phyloP scores from a whole-genome alignment of 768 basidiomycete species.

The Boletus sensibilis region DNA sequence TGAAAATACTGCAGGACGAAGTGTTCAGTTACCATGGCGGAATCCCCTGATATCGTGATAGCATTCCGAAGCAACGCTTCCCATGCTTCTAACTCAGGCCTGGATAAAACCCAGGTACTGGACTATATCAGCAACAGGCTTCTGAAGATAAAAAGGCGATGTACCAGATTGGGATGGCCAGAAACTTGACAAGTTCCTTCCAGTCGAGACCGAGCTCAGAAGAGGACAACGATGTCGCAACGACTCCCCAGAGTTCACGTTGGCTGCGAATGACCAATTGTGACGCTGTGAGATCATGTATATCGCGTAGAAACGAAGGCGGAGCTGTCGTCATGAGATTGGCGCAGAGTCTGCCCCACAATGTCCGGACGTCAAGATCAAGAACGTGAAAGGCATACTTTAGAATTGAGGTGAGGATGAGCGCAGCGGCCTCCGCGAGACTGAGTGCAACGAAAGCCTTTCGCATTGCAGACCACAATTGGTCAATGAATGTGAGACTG shows the following conservation, averaged over 20 bases:
- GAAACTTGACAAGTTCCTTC: conserved; percentile 44
- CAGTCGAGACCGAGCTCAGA: conserved; percentile 31
- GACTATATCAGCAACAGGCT: conserved; percentile 1
- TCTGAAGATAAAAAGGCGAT: background rate
- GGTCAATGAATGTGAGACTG: conserved; percentile 40
- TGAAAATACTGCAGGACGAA: conserved; percentile 15
- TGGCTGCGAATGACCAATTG: conserved; percentile 18
- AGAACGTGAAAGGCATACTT: conserved; percentile 41
- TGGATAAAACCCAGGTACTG: conserved; percentile 48
- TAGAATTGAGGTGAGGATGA: conserved; percentile 47
- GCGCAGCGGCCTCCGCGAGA: conserved; percentile 45
- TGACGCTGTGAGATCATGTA: conserved; percentile 30
- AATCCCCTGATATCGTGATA: conserved; percentile 20
- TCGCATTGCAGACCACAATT: conserved; percentile 53
- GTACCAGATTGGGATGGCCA: conserved; percentile 51
- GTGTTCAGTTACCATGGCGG: conserved; percentile 10
- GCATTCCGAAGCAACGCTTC: conserved; percentile 35
- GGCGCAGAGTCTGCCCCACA: conserved; percentile 52
- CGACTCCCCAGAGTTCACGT: conserved; percentile 48
- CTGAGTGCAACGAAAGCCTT: conserved; percentile 43
- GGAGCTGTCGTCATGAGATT: conserved; percentile 45
- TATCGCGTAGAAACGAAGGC: conserved; percentile 38
- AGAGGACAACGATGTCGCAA: conserved; percentile 37
- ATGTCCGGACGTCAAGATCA: conserved; percentile 36
- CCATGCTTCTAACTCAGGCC: conserved; percentile 45